Conservation (phyloP, 495 filamentous ascomycete species). For the Aspergillus bridgeri region DNA sequence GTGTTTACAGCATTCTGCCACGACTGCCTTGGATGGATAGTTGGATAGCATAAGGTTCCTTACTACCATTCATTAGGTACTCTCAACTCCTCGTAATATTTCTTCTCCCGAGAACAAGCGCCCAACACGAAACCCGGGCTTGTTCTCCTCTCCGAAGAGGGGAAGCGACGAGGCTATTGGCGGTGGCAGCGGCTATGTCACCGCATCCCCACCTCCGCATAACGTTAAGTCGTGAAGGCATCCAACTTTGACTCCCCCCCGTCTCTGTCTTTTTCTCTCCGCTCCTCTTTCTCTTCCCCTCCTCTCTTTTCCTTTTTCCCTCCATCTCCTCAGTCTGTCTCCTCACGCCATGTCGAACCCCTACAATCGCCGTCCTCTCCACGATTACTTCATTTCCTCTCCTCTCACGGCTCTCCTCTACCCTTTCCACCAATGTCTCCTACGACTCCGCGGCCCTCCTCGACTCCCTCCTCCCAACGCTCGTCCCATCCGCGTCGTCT, state of each 20-base stretch:
- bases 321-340: background rate
- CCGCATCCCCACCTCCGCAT: background rate
- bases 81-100: no score
- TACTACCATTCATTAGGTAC: no score
- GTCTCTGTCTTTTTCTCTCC: no score
- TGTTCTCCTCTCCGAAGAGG: no score
- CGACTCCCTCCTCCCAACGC: slow-evolving; percentile 48
- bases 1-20: no score
- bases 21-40: no score
- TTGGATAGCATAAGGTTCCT: no score
- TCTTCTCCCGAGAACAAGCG: no score
- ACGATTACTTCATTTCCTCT: slow-evolving; percentile 47
- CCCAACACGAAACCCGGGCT: no score
- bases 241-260: background rate
- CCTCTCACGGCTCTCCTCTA: slow-evolving; percentile 48
- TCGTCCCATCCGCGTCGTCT: slow-evolving; percentile 70
- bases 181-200: background rate
- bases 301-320: background rate
- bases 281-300: background rate
- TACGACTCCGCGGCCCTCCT: slow-evolving; percentile 60
- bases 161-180: no score
- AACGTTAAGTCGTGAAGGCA: background rate
- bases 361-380: slow-evolving; percentile 45
- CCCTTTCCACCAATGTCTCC: slow-evolving; percentile 57
- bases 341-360: slow-evolving; percentile 36